Evolutionary conservation across 306 rosid genomes (phyloP), one percentile per base, ranked within the genome.

Genomic region (Cucurbita pepo): DNA sequence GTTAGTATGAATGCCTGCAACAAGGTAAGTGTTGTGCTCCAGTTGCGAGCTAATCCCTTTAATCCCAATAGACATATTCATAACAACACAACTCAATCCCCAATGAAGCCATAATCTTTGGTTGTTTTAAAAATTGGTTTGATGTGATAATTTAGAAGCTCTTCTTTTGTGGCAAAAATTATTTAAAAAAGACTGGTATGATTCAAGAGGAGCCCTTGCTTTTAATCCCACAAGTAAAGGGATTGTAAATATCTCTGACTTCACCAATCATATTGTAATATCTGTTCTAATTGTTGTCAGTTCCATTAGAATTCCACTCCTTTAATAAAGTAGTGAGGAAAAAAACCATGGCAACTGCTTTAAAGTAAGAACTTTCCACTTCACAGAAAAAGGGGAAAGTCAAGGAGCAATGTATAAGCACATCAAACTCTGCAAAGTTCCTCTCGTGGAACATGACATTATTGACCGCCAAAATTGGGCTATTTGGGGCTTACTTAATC

Each of bases 311-410:
- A 69, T 22, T 18, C 14, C 73, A 48, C 16, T 34, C 36, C 58
- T 69, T 69, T 69, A 51, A 25, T 69, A 69, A 69, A 69, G 74
- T 69, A 7, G 5, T 30, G 43, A 50, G 74, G 5, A 50, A 4
- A 25, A 25, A 67, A 47, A 47, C 11, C 18, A 69, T 69, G 73
- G 22, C 12, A 25, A 22, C 54, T 69, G 30, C 74, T 50, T 50
- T 69, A 47, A 67, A 69, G 57, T 69, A 48, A 50, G 3, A 14
- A 34, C 74, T 69, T 69, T 51, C 74, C 74, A 50, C 74, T 69
- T 34, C 45, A 69, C 38, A 69, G 14, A 34, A 50, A 34, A 8
- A 2, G 74, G 8, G 12, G 55, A 15, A 48, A 14, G 30, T 14
- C 22, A 21, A 30, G 56, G 45, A 15, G 47, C 30, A 30, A 50